Percentiles rank a stretch among this genome's conserved stretches.
These are phyloP conservation scores for Hordeum marinum DNA, from an alignment of 176 grass and related monocot species.

Conservation along the genomic window DNA sequence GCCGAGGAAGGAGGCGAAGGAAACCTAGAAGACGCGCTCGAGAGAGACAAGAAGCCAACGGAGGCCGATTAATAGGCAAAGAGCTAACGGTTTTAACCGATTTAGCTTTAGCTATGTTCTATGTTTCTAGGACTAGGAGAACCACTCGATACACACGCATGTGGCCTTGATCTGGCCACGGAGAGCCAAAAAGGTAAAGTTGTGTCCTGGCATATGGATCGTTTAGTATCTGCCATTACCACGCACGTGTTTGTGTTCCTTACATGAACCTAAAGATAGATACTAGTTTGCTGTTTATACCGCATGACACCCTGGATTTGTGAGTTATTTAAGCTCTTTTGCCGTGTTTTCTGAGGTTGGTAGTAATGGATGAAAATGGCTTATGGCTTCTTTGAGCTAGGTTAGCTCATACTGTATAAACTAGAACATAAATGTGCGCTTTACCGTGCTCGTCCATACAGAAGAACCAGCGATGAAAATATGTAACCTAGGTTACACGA, in stretches of 20 bases:
- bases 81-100: conserved; percentile 24
- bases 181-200: background rate
- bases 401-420: background rate
- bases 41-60: background rate
- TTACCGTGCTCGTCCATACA: too few species aligned
- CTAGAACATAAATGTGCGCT: too few species aligned
- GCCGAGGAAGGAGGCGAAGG: conserved; percentile 15
- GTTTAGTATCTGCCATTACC: background rate
- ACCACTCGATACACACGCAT: background rate
- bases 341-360: background rate
- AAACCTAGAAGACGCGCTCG: background rate
- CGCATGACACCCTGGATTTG: background rate
- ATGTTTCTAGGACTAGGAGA: background rate
- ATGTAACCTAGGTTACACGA: too few species aligned
- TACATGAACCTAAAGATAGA: conserved; percentile 30
- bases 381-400: background rate
- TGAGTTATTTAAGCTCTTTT: background rate
- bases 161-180: conserved; percentile 26
- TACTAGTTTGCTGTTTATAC: background rate
- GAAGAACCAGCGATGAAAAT: too few species aligned
- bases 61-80: conserved; percentile 21
- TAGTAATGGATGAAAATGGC: background rate
- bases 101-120: conserved; percentile 20
- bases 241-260: background rate
- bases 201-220: background rate